Evolutionary conservation across 352 stramenopile genomes (phyloP), one percentile per base, ranked within the genome.

Genomic region (Pythium brachiatum): DNA sequence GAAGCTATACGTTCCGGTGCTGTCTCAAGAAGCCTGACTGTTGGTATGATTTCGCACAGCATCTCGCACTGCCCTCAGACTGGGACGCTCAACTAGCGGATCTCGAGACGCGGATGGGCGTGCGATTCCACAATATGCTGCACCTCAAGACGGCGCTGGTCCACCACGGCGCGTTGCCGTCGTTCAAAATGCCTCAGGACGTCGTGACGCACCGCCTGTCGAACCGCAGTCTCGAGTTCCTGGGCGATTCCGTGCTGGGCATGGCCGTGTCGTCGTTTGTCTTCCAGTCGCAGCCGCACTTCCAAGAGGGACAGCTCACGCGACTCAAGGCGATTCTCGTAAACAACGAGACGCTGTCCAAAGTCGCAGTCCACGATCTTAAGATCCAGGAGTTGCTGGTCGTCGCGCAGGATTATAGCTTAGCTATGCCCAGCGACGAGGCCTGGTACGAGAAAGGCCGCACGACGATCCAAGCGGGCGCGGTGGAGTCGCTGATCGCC

Each of bases 191-290:
- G 27, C 69, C 72, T 0, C 29, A 64, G 1, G 60, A 70, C 12
- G 68, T 91, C 7, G 73, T 75, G 1, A 70, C 78, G 4, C 74
- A 89, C 32, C 83, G 86, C 16, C 62, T 90, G 12, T 89, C 86
- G 46, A 95, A 95, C 60, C 82, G 86, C 29, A 90, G 81, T 66
- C 68, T 95, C 20, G 86, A 95, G 65, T 93, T 90, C 57, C 70
- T 95, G 1, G 86, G 86, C 27, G 86, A 95, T 68, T 90, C 86
- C 53, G 29, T 95, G 11, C 70, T 95, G 5, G 77, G 82, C 26
- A 77, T 86, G 53, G 76, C 76, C 4, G 78, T 82, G 5, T 71
- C 86, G 5, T 78, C 68, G 21, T 85, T 84, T 53, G 63, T 92
- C n/a, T 95, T 90, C 58, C 86, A 95, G 64, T 74, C 72, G 52